A percentile compares a stretch with the other conserved stretches of the same genome.
phyloP scores from a whole-genome alignment of 2,329 filamentous ascomycete genomes.

The Phialocephala sp. region DNA sequence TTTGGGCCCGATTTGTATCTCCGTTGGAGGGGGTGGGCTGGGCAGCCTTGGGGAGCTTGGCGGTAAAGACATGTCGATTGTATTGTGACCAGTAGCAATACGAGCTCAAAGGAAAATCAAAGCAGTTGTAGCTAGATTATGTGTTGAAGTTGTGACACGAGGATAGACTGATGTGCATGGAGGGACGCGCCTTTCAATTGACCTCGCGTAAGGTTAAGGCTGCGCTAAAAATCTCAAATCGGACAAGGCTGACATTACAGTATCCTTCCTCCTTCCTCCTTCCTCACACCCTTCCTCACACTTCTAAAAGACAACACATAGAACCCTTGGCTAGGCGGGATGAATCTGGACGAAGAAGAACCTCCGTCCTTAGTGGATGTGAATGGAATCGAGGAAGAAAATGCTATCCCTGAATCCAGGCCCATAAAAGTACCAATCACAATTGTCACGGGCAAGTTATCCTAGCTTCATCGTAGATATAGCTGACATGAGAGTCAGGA shows the following conservation, averaged over 20 bases:
- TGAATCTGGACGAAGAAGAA: conserved; percentile 70
- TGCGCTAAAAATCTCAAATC: not conserved
- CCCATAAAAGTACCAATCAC: conserved; percentile 78
- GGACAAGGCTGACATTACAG: not conserved
- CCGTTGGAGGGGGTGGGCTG: conserved; percentile 91
- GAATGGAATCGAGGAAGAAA: conserved; percentile 42
- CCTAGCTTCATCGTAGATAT: not conserved
- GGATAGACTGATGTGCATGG: conserved; percentile 2
- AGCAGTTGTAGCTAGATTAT: not conserved
- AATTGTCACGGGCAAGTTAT: conserved; percentile 73
- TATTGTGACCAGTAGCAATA: conserved; percentile 13
- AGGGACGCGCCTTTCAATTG: conserved; percentile 6
- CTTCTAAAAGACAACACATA: not conserved
- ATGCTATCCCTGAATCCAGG: conserved; percentile 54
- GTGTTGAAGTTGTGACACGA: not conserved
- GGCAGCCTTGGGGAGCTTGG: conserved; percentile 90
- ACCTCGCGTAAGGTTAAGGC: not conserved
- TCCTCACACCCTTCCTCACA: not conserved
- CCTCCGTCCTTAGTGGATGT: conserved; percentile 68
- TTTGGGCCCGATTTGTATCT: conserved; percentile 86
- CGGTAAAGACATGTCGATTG: conserved; percentile 57
- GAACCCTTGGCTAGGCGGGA: conserved; percentile 40
- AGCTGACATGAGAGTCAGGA: conserved; percentile 55
- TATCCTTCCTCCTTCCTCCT: not conserved
- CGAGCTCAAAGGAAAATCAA: not conserved